phyloP scores from a whole-genome alignment of 2,329 filamentous ascomycete genomes.

The Albophoma yamanashiensis region DNA sequence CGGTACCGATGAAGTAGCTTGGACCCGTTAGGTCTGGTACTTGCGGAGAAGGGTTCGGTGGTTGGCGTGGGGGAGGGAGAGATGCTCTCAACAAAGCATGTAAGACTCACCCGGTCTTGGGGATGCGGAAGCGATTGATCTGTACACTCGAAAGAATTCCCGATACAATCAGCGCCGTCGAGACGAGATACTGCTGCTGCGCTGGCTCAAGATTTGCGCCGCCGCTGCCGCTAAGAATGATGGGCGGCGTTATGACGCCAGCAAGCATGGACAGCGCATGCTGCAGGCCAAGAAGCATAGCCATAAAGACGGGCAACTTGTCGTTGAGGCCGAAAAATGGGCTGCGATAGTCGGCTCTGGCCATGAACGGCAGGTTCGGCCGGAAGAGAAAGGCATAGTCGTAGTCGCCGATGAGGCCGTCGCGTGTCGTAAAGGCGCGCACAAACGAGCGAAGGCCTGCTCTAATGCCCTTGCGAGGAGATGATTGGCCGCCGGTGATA shows the following conservation, averaged over 20 bases:
- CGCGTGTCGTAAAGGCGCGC: constrained; percentile 41
- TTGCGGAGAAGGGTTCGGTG: neutral
- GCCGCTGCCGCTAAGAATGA: constrained; percentile 53
- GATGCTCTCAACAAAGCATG: neutral
- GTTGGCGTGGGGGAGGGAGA: neutral
- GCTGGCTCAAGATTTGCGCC: constrained; percentile 52
- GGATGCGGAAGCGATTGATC: constrained; percentile 67
- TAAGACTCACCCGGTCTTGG: constrained; percentile 42
- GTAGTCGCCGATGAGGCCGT: constrained; percentile 75
- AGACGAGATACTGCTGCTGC: constrained; percentile 67
- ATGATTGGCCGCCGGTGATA: constrained; percentile 29
- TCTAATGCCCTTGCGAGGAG: constrained; percentile 18
- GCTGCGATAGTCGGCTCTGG: constrained; percentile 36
- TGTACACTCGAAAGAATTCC: constrained; percentile 66
- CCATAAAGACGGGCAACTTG: constrained; percentile 63
- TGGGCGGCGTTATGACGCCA: constrained; percentile 66
- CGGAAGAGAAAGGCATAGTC: constrained; percentile 85
- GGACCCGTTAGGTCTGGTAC: neutral
- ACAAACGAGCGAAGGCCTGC: constrained; percentile 11
- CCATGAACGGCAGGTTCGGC: constrained; percentile 75
- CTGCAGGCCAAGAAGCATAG: constrained; percentile 66
- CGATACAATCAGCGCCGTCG: constrained; percentile 67
- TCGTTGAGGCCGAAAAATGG: constrained; percentile 83
- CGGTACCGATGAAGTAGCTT: constrained; percentile 68
- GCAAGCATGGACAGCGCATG: constrained; percentile 70